Evolutionary conservation across 768 basidiomycete genomes (phyloP), one percentile per base, ranked within the genome.

Genomic region (Rhizopogon vinicolor): DNA sequence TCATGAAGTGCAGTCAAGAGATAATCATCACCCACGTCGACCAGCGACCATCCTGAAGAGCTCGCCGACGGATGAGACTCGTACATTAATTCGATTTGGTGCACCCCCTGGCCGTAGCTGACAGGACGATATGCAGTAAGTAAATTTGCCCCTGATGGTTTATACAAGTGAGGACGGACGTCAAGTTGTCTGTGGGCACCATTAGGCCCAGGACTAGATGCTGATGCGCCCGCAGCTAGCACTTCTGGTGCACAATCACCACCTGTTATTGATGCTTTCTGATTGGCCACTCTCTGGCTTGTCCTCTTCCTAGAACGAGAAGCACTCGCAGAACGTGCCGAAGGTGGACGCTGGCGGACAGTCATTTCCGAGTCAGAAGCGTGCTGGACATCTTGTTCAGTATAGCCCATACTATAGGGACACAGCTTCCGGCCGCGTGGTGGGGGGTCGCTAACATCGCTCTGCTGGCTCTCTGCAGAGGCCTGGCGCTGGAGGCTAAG

Each of bases 381-480:
- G 19, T 31, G 13, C 13, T 48, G 35, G 19, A 14, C 33, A 5
- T 44, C 25, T 5, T 25, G 18, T 3, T 60, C 59, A 0, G 55
- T 25, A 49, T 61, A 44, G 18, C 22, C 41, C 39, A 43, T 16
- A 14, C 35, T 18, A 19, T 58, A 22, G 5, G 58, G 68, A 12
- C 55, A 25, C 35, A 57, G 16, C 7, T 25, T 52, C 16, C 56
- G 60, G 18, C 58, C 50, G 13, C 57, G 58, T 2, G 54, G 40
- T 35, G 58, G 28, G 1, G 57, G 54, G 48, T 71, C 68, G 54
- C 60, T 41, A 13, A 43, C 48, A 28, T 71, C 68, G 40, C 66
- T 68, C 25, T 50, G 62, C 44, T 68, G 68, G 51, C 68, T 67
- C 31, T 69, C 68, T 41, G 64, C 68, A 25, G 68, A 63, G 12